phyloP scores from a whole-genome alignment of 202 grass and related monocot genomes.

The Tripidium arundinaceum region DNA sequence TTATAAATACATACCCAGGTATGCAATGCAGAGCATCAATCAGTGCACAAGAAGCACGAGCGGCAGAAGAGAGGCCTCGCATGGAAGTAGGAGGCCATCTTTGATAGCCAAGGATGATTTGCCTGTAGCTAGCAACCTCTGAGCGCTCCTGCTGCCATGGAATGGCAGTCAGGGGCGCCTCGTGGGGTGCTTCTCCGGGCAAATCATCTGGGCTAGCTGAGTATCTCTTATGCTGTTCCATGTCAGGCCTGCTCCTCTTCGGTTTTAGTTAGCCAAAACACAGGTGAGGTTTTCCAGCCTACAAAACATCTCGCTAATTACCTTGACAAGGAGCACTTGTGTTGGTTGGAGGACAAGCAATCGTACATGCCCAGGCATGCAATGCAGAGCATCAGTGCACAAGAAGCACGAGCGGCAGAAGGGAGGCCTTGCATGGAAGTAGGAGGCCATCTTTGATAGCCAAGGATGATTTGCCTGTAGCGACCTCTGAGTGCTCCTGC shows the following conservation, averaged over 20 bases:
- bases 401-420: neutral
- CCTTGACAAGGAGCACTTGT: too few relatives aligned
- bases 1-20: constrained; percentile 31
- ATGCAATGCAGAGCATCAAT: constrained; percentile 16
- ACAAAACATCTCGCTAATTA: too few relatives aligned
- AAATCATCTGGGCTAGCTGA: too few relatives aligned
- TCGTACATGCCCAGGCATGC: constrained; percentile 25
- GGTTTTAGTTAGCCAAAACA: too few relatives aligned
- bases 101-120: constrained; percentile 58
- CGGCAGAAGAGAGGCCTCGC: neutral
- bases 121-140: too few relatives aligned
- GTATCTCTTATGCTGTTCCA: too few relatives aligned
- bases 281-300: too few relatives aligned
- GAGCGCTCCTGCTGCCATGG: too few relatives aligned
- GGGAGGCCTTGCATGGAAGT: constrained; percentile 26
- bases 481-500: neutral
- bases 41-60: neutral
- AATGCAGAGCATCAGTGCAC: neutral
- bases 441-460: constrained; percentile 46
- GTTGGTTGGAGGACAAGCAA: too few relatives aligned
- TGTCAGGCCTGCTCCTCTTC: too few relatives aligned
- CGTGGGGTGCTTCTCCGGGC: too few relatives aligned
- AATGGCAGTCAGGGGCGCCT: too few relatives aligned
- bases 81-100: constrained; percentile 39
- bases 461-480: constrained; percentile 42